A percentile compares a stretch with the other conserved stretches of the same genome.
These are phyloP conservation scores for Fusarium secorum DNA, from an alignment of 2,329 filamentous ascomycete species.

Conservation along the genomic window DNA sequence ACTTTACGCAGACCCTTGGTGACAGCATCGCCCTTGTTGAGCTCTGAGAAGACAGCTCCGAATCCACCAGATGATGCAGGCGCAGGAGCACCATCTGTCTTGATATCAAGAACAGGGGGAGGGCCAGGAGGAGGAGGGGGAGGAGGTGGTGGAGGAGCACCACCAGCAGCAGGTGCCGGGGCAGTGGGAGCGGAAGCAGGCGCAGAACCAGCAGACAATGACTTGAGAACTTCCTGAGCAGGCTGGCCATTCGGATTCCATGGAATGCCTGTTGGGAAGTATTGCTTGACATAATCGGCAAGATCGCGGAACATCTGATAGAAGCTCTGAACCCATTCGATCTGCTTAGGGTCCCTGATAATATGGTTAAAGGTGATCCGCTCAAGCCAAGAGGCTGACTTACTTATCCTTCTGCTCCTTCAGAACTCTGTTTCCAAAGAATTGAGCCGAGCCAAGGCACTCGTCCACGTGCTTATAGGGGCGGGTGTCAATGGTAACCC, in stretches of 20 bases:
- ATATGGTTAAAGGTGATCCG: neutral
- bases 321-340: conserved; percentile 92
- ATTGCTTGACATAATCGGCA: conserved; percentile 81
- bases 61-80: conserved; percentile 71
- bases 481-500: conserved; percentile 85
- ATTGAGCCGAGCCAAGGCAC: conserved; percentile 82
- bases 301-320: conserved; percentile 89
- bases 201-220: conserved; percentile 53
- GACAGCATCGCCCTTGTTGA: conserved; percentile 89
- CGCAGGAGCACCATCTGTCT: conserved; percentile 49
- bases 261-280: conserved; percentile 78
- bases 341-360: conserved; percentile 75
- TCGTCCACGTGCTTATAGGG: conserved; percentile 88
- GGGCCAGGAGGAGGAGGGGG: conserved; percentile 66
- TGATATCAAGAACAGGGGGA: conserved; percentile 70
- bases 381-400: neutral
- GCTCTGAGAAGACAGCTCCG: conserved; percentile 86
- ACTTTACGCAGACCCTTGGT: conserved; percentile 92
- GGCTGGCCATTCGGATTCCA: conserved; percentile 86
- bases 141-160: conserved; percentile 66
- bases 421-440: conserved; percentile 92
- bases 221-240: conserved; percentile 70
- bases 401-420: conserved; percentile 84
- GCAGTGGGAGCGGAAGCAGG: conserved; percentile 44
- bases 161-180: conserved; percentile 57